These are phyloP conservation scores for Podaxis sp. DNA, from an alignment of 768 basidiomycete genomes.

Conservation along the genomic window DNA sequence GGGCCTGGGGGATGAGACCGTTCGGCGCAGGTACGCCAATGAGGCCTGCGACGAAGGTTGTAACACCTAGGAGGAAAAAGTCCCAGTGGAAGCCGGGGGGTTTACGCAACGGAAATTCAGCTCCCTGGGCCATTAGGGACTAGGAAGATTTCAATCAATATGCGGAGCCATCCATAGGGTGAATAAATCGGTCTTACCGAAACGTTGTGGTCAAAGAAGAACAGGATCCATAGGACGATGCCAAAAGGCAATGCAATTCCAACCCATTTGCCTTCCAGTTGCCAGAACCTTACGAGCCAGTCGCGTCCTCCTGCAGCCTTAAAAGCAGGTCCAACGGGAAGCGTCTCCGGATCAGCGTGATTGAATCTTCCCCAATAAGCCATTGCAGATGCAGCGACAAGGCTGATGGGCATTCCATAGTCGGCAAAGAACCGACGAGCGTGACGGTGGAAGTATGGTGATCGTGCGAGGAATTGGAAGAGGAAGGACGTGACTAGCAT, in stretches of 20 bases:
- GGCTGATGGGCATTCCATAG: slow-evolving; percentile 89
- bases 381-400: slow-evolving; percentile 71
- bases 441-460: slow-evolving; percentile 68
- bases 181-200: slow-evolving; percentile 50
- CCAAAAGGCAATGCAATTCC: slow-evolving; percentile 90
- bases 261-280: slow-evolving; percentile 85
- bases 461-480: slow-evolving; percentile 64
- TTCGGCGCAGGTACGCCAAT: slow-evolving; percentile 87
- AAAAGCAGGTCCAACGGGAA: slow-evolving; percentile 71
- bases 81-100: slow-evolving; percentile 87
- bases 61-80: slow-evolving; percentile 88
- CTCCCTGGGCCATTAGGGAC: slow-evolving; percentile 91
- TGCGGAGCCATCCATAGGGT: not conserved
- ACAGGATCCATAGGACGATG: slow-evolving; percentile 82
- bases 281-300: slow-evolving; percentile 91
- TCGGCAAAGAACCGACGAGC: slow-evolving; percentile 77
- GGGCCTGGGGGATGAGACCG: slow-evolving; percentile 82
- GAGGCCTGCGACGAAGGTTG: slow-evolving; percentile 86
- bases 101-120: slow-evolving; percentile 86
- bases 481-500: slow-evolving; percentile 77
- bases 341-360: slow-evolving; percentile 52
- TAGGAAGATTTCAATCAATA: slow-evolving; percentile 26
- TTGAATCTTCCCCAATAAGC: slow-evolving; percentile 88
- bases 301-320: slow-evolving; percentile 65
- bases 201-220: slow-evolving; percentile 95